These are phyloP conservation scores for Metschnikowia picachoensis DNA, from an alignment of 805 yeast species.

Conservation along the genomic window DNA sequence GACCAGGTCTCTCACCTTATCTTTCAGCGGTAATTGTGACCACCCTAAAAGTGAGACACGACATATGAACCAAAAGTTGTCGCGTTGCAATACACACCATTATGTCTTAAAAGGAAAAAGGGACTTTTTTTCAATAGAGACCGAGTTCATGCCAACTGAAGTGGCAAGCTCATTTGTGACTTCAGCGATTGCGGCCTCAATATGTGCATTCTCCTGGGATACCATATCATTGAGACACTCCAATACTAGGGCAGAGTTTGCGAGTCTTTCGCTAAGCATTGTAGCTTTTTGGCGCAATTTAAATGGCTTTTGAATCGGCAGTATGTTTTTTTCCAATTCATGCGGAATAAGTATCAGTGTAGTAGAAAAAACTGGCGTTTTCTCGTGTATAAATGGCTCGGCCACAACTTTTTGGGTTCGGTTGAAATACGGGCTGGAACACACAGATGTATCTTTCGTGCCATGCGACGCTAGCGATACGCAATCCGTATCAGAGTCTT, in stretches of 20 bases:
- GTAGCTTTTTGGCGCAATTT: neutral
- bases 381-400: too few relatives aligned
- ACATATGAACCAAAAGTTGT: too few relatives aligned
- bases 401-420: too few relatives aligned
- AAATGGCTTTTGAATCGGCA: too few relatives aligned
- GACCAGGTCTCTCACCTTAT: too few relatives aligned
- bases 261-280: neutral
- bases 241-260: slow-evolving; percentile 14
- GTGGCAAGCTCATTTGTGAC: slow-evolving; percentile 15
- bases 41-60: too few relatives aligned
- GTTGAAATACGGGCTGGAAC: neutral
- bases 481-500: slow-evolving; percentile 4
- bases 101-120: slow-evolving; percentile 2
- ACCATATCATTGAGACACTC: slow-evolving; percentile 29
- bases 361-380: too few relatives aligned
- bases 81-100: too few relatives aligned
- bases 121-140: slow-evolving; percentile 2
- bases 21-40: too few relatives aligned
- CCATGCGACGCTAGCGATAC: slow-evolving; percentile 1
- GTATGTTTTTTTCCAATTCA: too few relatives aligned
- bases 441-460: slow-evolving; percentile 8
- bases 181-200: slow-evolving; percentile 16
- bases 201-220: slow-evolving; percentile 18
- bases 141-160: slow-evolving; percentile 24
- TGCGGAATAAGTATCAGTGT: too few relatives aligned